A percentile compares a stretch with the other conserved stretches of the same genome.
Evolutionary conservation across 306 rosid species (phyloP).

Genomic region (Sesbania bispinosa): DNA sequence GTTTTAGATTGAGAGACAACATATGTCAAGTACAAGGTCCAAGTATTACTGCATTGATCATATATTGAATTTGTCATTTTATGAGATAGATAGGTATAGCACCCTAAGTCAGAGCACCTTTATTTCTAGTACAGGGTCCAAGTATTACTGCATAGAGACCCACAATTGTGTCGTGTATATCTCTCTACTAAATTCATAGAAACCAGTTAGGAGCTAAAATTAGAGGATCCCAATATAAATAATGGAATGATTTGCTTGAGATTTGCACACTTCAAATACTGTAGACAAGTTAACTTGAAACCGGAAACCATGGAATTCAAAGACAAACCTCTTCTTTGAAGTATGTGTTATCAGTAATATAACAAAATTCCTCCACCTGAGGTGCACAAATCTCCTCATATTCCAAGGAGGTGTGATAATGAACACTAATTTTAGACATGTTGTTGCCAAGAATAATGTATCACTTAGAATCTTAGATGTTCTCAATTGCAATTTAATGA

Average conservation of each 20-base stretch:
- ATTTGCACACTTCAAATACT: conserved; percentile 1
- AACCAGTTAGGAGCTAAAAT: too few species aligned
- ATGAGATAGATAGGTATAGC: background rate
- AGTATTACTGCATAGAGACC: background rate
- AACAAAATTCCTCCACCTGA: conserved; percentile 96
- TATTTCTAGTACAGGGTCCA: background rate
- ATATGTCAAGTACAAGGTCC: too few species aligned
- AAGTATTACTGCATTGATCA: too few species aligned
- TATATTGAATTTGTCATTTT: background rate
- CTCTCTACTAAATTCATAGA: background rate
- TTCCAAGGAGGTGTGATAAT: conserved; percentile 16
- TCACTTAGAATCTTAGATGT: background rate
- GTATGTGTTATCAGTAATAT: conserved; percentile 91
- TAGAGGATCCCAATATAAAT: background rate
- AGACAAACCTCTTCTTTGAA: conserved; percentile 83
- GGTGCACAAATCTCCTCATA: conserved; percentile 99
- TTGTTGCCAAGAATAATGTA: background rate
- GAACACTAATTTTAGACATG: background rate
- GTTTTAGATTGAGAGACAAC: too few species aligned
- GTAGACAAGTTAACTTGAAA: background rate
- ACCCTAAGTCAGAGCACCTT: background rate
- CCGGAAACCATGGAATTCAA: background rate
- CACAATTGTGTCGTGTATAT: background rate
- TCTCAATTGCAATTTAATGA: background rate
- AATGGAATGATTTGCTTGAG: conserved; percentile 17